Percentiles rank a stretch among this genome's conserved stretches.
These are phyloP conservation scores for Eutrema salsugineum DNA, from an alignment of 441 rosid species.

Conservation along the genomic window DNA sequence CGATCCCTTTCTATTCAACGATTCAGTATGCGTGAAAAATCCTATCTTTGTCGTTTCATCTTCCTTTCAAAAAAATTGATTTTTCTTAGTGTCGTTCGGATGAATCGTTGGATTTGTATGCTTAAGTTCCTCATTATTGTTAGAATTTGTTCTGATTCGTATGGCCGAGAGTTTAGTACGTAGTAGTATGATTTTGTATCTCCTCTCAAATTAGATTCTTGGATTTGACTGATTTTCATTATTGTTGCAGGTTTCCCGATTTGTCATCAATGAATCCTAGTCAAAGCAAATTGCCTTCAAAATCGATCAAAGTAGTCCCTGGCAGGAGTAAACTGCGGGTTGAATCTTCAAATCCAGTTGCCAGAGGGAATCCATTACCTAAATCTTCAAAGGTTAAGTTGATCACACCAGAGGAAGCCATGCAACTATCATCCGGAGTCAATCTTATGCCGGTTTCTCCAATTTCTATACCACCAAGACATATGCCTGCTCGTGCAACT, in stretches of 20 bases:
- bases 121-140: neutral
- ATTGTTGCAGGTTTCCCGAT: slow-evolving; percentile 1
- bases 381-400: slow-evolving; percentile 42
- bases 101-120: neutral
- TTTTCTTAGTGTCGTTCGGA: neutral
- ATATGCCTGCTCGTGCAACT: neutral
- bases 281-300: slow-evolving; percentile 13
- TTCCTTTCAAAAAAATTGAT: too few relatives aligned
- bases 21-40: neutral
- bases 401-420: slow-evolving; percentile 41
- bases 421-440: slow-evolving; percentile 32
- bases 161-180: neutral
- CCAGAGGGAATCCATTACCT: slow-evolving; percentile 24
- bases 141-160: neutral
- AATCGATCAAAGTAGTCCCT: slow-evolving; percentile 22
- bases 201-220: neutral
- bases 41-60: neutral
- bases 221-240: neutral
- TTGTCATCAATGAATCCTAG: slow-evolving; percentile 14
- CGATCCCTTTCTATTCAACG: neutral
- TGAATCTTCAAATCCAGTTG: slow-evolving; percentile 22
- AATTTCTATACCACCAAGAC: neutral
- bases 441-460: neutral
- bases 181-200: neutral
- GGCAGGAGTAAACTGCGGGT: slow-evolving; percentile 10